Conservation (phyloP, 23 red algal genomes). For the Chondrus crispus region DNA sequence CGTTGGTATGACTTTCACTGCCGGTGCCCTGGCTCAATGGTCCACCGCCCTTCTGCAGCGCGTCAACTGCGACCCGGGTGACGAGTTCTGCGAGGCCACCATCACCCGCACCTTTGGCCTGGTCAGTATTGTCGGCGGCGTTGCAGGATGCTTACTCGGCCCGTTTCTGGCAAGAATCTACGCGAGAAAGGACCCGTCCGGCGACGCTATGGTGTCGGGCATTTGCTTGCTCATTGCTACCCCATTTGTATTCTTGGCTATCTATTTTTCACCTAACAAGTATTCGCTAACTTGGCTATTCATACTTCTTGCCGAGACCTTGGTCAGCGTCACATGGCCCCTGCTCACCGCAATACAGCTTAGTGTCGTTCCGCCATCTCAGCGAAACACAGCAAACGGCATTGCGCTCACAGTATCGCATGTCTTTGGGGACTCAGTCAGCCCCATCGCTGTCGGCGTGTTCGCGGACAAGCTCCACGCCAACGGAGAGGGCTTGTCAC, state of each 20-base stretch:
- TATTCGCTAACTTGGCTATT: slow-evolving; percentile 60
- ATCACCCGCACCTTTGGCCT: slow-evolving; percentile 76
- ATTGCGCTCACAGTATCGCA: slow-evolving; percentile 64
- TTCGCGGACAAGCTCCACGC: slow-evolving; percentile 67
- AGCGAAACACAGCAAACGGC: slow-evolving; percentile 69
- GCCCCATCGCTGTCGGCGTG: slow-evolving; percentile 62
- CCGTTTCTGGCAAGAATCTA: slow-evolving; percentile 47
- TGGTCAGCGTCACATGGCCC: slow-evolving; percentile 72
- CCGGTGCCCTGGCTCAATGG: slow-evolving; percentile 80
- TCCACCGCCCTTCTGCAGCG: slow-evolving; percentile 76
- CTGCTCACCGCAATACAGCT: slow-evolving; percentile 66
- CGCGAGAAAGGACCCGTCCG: slow-evolving; percentile 12
- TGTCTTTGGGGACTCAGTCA: slow-evolving; percentile 65
- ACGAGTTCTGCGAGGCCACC: slow-evolving; percentile 44
- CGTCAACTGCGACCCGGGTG: slow-evolving; percentile 61
- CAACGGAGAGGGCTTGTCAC: slow-evolving; percentile 24
- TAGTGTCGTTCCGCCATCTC: slow-evolving; percentile 53
- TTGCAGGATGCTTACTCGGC: slow-evolving; percentile 60
- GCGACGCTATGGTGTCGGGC: slow-evolving; percentile 63
- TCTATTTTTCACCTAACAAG: slow-evolving; percentile 40
- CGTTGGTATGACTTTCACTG: slow-evolving; percentile 72
- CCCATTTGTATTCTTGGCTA: slow-evolving; percentile 67
- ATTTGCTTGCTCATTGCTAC: slow-evolving; percentile 53
- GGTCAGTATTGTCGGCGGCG: slow-evolving; percentile 63
- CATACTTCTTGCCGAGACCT: slow-evolving; percentile 60